These are phyloP conservation scores for Alternaria atra DNA, from an alignment of 2,329 filamentous ascomycete species.

Conservation along the genomic window DNA sequence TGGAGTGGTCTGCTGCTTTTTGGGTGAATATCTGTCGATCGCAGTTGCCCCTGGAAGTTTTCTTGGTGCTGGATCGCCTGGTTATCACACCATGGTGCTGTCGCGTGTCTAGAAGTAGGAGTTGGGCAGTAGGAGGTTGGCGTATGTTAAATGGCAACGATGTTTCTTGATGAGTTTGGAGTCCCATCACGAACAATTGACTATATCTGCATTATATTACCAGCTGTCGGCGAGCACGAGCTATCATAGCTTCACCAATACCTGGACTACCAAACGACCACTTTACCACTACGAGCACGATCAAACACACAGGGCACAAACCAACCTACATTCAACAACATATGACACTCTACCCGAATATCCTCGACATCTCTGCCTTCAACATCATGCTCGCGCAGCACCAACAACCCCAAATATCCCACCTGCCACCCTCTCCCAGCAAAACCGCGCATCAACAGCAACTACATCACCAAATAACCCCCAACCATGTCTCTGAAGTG, in stretches of 20 bases:
- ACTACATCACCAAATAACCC: constrained; percentile 12
- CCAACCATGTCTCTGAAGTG: constrained; percentile 18
- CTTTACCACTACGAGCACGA: not conserved
- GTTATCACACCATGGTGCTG: constrained; percentile 5
- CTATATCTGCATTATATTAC: not conserved
- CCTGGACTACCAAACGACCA: not conserved
- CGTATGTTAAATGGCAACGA: not conserved
- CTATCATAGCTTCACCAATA: not conserved
- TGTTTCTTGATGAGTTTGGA: not conserved
- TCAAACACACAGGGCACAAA: not conserved
- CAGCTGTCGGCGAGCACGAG: not conserved
- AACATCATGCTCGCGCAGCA: constrained; percentile 4
- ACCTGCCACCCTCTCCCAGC: not conserved
- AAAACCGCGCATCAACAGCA: not conserved
- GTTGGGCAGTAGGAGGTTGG: not conserved
- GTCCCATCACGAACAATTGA: not conserved
- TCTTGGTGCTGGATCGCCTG: not conserved
- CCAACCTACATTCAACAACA: not conserved
- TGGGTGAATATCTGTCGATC: not conserved
- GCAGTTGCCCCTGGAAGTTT: no score
- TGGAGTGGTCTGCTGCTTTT: not conserved
- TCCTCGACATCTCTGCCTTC: constrained; percentile 1
- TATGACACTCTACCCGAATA: constrained; percentile 17
- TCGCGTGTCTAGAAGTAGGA: not conserved
- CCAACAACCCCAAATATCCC: not conserved